Conservation (phyloP, 2,329 filamentous ascomycete species). For the Ophiocordyceps camponoti-rufipedis region DNA sequence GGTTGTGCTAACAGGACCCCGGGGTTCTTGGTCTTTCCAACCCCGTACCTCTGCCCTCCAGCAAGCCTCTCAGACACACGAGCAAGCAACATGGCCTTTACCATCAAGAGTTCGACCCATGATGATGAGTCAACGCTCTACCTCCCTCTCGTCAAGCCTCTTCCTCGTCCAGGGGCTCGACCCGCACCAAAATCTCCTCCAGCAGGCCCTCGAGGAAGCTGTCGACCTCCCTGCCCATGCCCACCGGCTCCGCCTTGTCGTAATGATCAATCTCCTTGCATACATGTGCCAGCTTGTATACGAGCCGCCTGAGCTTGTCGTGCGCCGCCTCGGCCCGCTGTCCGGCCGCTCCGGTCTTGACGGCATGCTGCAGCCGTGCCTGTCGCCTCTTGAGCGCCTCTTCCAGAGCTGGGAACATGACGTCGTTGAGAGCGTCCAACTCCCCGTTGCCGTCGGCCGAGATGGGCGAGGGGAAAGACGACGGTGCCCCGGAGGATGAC, state of each 20-base stretch:
- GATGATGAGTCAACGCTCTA: background rate
- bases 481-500: slow-evolving; percentile 15
- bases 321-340: slow-evolving; percentile 57
- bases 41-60: background rate
- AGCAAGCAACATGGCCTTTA: background rate
- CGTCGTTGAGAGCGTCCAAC: slow-evolving; percentile 72
- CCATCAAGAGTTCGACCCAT: no score
- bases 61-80: background rate
- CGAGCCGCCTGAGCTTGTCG: slow-evolving; percentile 63
- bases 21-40: background rate
- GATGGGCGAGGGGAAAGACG: slow-evolving; percentile 36
- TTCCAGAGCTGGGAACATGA: slow-evolving; percentile 84
- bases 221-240: slow-evolving; percentile 81
- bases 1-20: no score
- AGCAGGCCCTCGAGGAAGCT: slow-evolving; percentile 82
- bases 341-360: slow-evolving; percentile 17
- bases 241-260: slow-evolving; percentile 73
- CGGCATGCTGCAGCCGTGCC: slow-evolving; percentile 36
- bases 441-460: slow-evolving; percentile 45
- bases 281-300: slow-evolving; percentile 64
- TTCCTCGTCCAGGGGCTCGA: slow-evolving; percentile 74
- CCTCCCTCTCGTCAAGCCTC: slow-evolving; percentile 15
- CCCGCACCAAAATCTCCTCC: slow-evolving; percentile 81
- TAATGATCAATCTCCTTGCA: slow-evolving; percentile 83
- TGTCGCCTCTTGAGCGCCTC: slow-evolving; percentile 72